Evolutionary conservation across 2,329 filamentous ascomycete species (phyloP).

Genomic region (Chaetomiaceae sp.): DNA sequence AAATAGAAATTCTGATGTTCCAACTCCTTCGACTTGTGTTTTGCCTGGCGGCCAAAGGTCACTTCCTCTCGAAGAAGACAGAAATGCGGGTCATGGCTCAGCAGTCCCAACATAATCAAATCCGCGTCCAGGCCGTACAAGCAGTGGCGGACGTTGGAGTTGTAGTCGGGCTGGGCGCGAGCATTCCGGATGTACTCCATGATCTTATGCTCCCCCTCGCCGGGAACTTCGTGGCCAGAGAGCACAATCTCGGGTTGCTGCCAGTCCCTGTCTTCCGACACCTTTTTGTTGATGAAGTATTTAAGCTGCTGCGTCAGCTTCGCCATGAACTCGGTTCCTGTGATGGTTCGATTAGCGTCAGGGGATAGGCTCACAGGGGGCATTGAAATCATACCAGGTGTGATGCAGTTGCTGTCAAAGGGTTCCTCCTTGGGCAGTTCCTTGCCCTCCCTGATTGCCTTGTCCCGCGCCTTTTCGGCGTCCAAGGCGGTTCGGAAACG

Average conservation of each 20-base stretch:
- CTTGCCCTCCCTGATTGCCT: constrained; percentile 81
- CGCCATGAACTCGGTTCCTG: constrained; percentile 90
- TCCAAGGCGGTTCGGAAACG: constrained; percentile 94
- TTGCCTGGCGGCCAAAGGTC: constrained; percentile 84
- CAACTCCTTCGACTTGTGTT: constrained; percentile 88
- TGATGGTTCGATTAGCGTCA: background rate
- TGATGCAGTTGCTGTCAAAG: constrained; percentile 99
- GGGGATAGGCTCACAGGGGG: no score
- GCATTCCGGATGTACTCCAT: constrained; percentile 99
- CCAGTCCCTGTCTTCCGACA: constrained; percentile 95
- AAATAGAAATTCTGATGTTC: constrained; percentile 99
- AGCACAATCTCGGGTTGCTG: constrained; percentile 94
- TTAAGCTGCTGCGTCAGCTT: constrained; percentile 90
- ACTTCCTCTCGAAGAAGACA: constrained; percentile 96
- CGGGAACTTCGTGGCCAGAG: constrained; percentile 95
- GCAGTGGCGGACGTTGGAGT: constrained; percentile 91
- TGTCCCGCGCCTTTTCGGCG: constrained; percentile 82
- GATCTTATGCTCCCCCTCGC: constrained; percentile 98
- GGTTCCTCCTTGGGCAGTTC: constrained; percentile 93
- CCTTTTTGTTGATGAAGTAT: constrained; percentile 98
- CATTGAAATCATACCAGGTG: constrained; percentile 57
- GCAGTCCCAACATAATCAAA: constrained; percentile 94
- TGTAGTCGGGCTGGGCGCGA: constrained; percentile 90
- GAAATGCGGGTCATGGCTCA: constrained; percentile 98
- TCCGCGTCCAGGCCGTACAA: constrained; percentile 96